These are phyloP conservation scores for Pigoraptor vietnamica DNA, from an alignment of 78 protist species.

Conservation along the genomic window DNA sequence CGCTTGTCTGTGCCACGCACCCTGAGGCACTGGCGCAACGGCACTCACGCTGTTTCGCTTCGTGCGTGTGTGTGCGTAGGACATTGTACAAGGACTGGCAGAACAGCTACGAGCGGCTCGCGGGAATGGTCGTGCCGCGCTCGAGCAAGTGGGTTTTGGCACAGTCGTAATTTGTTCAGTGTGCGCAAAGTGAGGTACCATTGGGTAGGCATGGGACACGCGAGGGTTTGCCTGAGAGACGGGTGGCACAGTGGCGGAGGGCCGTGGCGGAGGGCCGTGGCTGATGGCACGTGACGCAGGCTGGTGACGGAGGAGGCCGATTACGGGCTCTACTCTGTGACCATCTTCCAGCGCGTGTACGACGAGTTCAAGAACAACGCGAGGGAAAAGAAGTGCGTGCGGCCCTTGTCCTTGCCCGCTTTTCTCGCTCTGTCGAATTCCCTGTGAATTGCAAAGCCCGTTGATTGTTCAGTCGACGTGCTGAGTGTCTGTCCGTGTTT, in stretches of 20 bases:
- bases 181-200: too few species aligned
- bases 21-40: background rate
- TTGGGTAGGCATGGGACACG: too few species aligned
- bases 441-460: too few species aligned
- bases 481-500: too few species aligned
- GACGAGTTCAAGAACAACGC: conserved; percentile 62
- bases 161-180: too few species aligned
- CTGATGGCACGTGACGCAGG: too few species aligned
- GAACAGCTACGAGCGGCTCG: conserved; percentile 4
- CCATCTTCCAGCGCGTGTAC: conserved; percentile 42
- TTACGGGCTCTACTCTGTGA: conserved; percentile 50
- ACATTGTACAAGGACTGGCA: background rate
- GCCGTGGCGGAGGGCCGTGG: too few species aligned
- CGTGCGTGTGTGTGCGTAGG: background rate
- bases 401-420: background rate
- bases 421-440: background rate
- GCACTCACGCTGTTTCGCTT: too few species aligned
- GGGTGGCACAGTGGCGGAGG: too few species aligned
- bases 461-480: background rate
- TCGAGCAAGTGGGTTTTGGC: conserved; percentile 30
- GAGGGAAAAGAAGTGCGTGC: conserved; percentile 52
- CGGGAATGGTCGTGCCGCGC: conserved; percentile 55
- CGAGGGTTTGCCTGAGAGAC: too few species aligned
- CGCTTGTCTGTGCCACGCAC: background rate
- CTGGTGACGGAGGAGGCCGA: conserved; percentile 57